These are phyloP conservation scores for Leccinum subtestaceum DNA, from an alignment of 768 basidiomycete genomes.

Conservation along the genomic window DNA sequence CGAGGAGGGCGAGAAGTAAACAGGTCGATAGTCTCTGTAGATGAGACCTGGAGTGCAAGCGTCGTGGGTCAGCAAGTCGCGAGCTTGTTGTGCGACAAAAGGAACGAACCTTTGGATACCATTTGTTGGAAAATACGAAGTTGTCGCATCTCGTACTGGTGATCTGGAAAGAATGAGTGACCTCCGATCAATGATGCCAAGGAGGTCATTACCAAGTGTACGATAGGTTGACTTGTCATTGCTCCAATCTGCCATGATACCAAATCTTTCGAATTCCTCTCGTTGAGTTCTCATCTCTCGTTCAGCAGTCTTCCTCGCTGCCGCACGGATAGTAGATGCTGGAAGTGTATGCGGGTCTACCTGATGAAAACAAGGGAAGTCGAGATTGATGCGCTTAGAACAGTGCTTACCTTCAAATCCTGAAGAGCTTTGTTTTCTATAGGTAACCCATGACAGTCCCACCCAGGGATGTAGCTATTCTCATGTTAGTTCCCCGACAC, in stretches of 20 bases:
- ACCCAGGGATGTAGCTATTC: conserved; percentile 88
- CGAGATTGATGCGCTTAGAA: background rate
- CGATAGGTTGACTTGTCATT: conserved; percentile 63
- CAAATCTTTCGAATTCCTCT: conserved; percentile 75
- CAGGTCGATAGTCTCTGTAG: conserved; percentile 83
- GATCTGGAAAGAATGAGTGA: conserved; percentile 49
- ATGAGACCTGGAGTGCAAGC: conserved; percentile 58
- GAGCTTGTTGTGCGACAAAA: background rate
- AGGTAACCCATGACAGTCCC: conserved; percentile 97
- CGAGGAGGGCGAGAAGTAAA: conserved; percentile 94
- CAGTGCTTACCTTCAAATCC: conserved; percentile 58
- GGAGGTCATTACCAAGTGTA: conserved; percentile 63
- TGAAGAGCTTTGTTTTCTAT: conserved; percentile 93
- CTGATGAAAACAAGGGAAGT: conserved; percentile 29
- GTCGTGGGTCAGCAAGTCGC: background rate
- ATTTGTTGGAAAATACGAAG: conserved; percentile 81
- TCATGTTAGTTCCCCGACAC: background rate
- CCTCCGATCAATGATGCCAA: background rate
- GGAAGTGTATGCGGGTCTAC: conserved; percentile 56
- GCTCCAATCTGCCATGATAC: conserved; percentile 91
- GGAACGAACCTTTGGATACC: conserved; percentile 71
- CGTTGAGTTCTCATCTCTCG: conserved; percentile 75
- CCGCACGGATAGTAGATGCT: conserved; percentile 59
- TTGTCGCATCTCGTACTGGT: conserved; percentile 85
- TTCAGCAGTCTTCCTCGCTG: conserved; percentile 69